Evolutionary conservation across 495 filamentous ascomycete genomes (phyloP), one percentile per base, ranked within the genome.

Genomic region (Aspergillus sclerotiicarbonarius): DNA sequence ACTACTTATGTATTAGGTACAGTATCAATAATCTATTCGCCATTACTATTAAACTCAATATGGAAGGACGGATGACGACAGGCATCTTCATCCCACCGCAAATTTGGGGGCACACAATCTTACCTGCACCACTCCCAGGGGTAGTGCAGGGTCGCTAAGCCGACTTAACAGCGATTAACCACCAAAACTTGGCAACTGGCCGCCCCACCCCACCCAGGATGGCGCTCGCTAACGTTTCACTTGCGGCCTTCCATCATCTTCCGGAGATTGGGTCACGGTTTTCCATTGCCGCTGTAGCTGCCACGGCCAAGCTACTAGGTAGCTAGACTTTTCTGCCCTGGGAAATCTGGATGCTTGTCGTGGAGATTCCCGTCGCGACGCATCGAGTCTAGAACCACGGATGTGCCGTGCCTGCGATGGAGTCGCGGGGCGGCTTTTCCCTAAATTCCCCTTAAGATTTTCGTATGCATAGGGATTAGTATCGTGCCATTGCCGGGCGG

Each of bases 131-230:
- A 10, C n/a, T 6, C 21, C 41, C 58, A 56, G 54, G 59, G 59
- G 50, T 43, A 47, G 44, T 25, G 18, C 18, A 33, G 10, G 1
- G 9, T 20, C 21, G 9, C 12, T 20, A 49, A 12, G 6, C 16
- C 16, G 6, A 25, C 12, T 30, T 1, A 49, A 6, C 33, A 54
- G 44, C 51, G 63, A 65, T 62, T 60, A 60, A 65, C 59, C 57
- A 47, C 60, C 59, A 62, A 66, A 61, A 66, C 63, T 66, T 66
- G 60, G 63, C 63, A 61, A 61, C 52, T 59, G 13, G 12, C 60
- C 57, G 60, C 54, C 61, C 12, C 25, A 21, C 12, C 15, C 48
- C 43, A 56, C 10, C 44, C 45, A 13, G 29, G 25, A 20, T 37
- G 54, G 51, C 58, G 47, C 53, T 53, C 53, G 43, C 61, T 60